Evolutionary conservation across 805 yeast species (phyloP), one percentile per base, ranked within the genome.

Genomic region (Candida sonorensis): DNA sequence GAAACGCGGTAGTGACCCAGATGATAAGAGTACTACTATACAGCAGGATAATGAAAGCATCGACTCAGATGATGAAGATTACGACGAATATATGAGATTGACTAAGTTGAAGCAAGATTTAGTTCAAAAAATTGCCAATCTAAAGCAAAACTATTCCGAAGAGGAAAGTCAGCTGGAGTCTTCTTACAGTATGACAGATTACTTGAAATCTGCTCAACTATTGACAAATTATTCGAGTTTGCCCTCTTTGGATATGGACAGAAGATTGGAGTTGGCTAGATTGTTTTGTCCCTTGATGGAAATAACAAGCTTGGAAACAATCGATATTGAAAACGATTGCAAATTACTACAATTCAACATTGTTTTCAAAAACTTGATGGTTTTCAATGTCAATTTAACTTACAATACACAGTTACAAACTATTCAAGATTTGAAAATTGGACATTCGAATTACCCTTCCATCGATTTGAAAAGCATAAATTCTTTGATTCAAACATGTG

Each of bases 241-340:
- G 10, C 62, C 62, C 1, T 45, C 54, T 1, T 23, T 51, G 5
- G 51, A 57, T 33, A 45, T 57, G 33, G 40, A 29, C 7, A 34
- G 41, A 21, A 32, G 61, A 17, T 28, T 55, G 13, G 20, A 37
- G 21, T 30, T 48, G 4, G 34, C 48, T 10, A 38, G 40, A 19
- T 12, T 43, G 26, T 55, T 56, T 31, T 55, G 45, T 34, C 61
- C 59, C 1, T 20, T 44, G 29, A 46, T 57, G 55, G 35, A 37
- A 17, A 42, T 55, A 10, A 14, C 31, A 3, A 40, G 39, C 7
- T 33, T 37, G 14, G 11, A 26, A 5, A 23, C 18, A 15, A 26
- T 10, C 7, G 4, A 24, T 4, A 17, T 27, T 7, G 21, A 15
- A 2, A 12, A 11, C n/a, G n/a, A 26, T 3, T 25, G 25, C 3